Base-by-base conservation (phyloP, 2,329 filamentous ascomycete species). In the Apiospora aurea region DNA sequence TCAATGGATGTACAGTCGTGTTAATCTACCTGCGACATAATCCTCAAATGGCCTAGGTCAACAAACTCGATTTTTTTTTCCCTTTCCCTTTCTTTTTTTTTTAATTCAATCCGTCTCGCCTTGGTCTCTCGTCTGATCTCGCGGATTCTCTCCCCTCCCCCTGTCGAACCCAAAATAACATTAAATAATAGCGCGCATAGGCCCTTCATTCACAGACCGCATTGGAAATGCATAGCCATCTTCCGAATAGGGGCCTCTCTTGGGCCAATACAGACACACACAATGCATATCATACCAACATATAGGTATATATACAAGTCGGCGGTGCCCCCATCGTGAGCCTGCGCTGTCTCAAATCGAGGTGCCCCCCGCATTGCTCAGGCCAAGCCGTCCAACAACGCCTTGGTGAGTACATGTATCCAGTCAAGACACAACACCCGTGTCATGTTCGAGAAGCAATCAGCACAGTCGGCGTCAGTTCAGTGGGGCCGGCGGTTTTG, bases 351-450 rank as follows among this genome's bases (percentile, higher is more conserved):
- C 57, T 64, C 57, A 64, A 41, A 41, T 41, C 21, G 18, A 64
- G 57, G 18, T n/a, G 34, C 21, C 53, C 53, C 57, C 57, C 57
- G 57, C 57, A 38, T 64, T 64, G 57, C 57, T 64, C 34, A 64
- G 57, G 57, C 57, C 57, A 41, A 41, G 57, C 57, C 41, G 29
- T 8, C 14, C 53, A 61, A 38, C 53, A 61, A 38, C 18, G 53
- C 18, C 53, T 34, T 16, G 16, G 16, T 29, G 49, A 53, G 49
- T 16, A 26, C 49, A 29, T 4, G 53, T 61, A 61, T 38, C 53
- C 53, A 61, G 57, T 41, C 57, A n/a, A 64, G 57, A 64, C 57
- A 64, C 57, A 38, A 11, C 34, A 64, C 8, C 57, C 34, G 57
- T 64, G 57, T 64, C 57, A 64, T 41, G 34, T 41, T 41, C 57